Conservation (phyloP, 495 filamentous ascomycete genomes). For the Tricharina praecox region DNA sequence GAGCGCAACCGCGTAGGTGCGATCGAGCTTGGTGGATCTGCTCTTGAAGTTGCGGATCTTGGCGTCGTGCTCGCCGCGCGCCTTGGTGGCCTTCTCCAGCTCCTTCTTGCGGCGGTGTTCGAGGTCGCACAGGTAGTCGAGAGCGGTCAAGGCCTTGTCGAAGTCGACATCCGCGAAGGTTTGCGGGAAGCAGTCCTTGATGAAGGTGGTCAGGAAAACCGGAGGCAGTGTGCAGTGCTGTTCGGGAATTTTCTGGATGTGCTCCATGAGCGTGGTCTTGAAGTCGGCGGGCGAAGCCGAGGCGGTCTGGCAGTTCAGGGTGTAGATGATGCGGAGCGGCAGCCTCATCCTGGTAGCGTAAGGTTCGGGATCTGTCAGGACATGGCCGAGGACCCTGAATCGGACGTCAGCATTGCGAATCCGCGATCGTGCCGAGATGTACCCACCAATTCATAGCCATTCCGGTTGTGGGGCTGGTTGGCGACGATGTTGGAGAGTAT, state of each 20-base stretch:
- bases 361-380: slow-evolving; percentile 46
- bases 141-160: slow-evolving; percentile 49
- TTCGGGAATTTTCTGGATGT: slow-evolving; percentile 44
- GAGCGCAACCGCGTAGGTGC: slow-evolving; percentile 48
- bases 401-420: slow-evolving; percentile 9
- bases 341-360: slow-evolving; percentile 30
- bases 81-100: slow-evolving; percentile 26
- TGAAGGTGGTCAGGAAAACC: slow-evolving; percentile 47
- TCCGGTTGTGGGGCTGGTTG: neutral
- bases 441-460: slow-evolving; percentile 5
- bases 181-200: slow-evolving; percentile 43
- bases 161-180: slow-evolving; percentile 48
- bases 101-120: slow-evolving; percentile 50
- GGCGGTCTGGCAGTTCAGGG: slow-evolving; percentile 45
- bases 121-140: slow-evolving; percentile 56
- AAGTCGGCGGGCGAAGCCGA: slow-evolving; percentile 42
- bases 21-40: slow-evolving; percentile 36
- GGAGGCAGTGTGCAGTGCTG: slow-evolving; percentile 52
- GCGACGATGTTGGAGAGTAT: neutral
- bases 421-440: neutral
- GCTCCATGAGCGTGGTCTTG: slow-evolving; percentile 42
- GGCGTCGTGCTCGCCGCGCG: slow-evolving; percentile 17
- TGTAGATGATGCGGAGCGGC: slow-evolving; percentile 58
- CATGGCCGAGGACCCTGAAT: slow-evolving; percentile 48
- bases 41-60: slow-evolving; percentile 18